Evolutionary conservation across 2,329 filamentous ascomycete species (phyloP).

Genomic region (Chrysoporthe cubensis): DNA sequence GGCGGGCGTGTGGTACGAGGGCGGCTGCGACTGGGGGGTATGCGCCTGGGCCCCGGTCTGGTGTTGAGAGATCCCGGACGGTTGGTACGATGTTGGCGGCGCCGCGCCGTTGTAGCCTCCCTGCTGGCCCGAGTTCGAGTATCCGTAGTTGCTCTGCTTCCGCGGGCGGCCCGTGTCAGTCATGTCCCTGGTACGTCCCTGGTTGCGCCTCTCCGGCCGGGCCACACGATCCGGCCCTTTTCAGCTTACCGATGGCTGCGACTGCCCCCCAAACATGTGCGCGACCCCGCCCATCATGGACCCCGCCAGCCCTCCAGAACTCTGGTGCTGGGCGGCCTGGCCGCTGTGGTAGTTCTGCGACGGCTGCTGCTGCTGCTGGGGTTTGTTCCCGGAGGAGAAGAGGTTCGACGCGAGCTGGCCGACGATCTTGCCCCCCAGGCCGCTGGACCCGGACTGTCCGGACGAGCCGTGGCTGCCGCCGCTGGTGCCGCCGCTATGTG

Average conservation of each 20-base stretch:
- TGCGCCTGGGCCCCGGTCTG: conserved; percentile 35
- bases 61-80: conserved; percentile 31
- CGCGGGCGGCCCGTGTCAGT: background rate
- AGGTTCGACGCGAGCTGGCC: conserved; percentile 60
- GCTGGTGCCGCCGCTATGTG: conserved; percentile 34
- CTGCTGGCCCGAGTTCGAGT: conserved; percentile 58
- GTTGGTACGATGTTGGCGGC: conserved; percentile 65
- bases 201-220: background rate
- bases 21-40: conserved; percentile 33
- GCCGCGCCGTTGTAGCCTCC: conserved; percentile 66
- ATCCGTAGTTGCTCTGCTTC: conserved; percentile 57
- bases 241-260: conserved; percentile 44
- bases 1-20: conserved; percentile 33
- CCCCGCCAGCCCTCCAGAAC: conserved; percentile 52
- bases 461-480: conserved; percentile 35
- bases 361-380: conserved; percentile 39
- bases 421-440: conserved; percentile 56
- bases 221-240: background rate
- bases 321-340: conserved; percentile 43
- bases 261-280: conserved; percentile 55
- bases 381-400: conserved; percentile 55
- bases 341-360: conserved; percentile 55
- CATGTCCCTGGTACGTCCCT: background rate
- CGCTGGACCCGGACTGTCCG: conserved; percentile 35
- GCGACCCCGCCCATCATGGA: conserved; percentile 59